phyloP scores from a whole-genome alignment of 2,329 filamentous ascomycete species.

The Fusarium albosuccineum region DNA sequence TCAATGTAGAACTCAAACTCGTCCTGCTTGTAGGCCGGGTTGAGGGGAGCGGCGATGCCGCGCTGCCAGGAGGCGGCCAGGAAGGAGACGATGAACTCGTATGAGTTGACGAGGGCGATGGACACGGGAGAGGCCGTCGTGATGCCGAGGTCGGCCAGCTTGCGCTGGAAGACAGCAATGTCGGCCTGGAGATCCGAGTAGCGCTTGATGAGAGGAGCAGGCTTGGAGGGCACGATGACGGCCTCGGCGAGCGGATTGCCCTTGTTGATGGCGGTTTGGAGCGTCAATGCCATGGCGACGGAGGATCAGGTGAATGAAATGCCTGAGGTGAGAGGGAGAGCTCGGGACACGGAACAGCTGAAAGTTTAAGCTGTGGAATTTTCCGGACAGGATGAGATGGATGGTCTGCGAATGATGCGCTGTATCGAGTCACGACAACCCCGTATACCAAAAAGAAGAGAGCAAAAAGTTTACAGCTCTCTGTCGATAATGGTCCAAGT shows the following conservation, averaged over 20 bases:
- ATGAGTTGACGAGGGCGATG: conserved; percentile 86
- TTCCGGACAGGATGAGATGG: not conserved
- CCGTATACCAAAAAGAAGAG: conserved; percentile 5
- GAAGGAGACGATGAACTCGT: conserved; percentile 90
- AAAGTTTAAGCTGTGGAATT: not conserved
- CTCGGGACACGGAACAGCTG: not conserved
- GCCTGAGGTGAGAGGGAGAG: not conserved
- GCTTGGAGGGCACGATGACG: conserved; percentile 79
- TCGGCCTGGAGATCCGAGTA: conserved; percentile 77
- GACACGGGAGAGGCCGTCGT: conserved; percentile 78
- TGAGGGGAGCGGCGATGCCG: conserved; percentile 86
- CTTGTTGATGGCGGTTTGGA: conserved; percentile 62
- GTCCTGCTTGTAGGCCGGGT: conserved; percentile 88
- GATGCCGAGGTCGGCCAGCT: conserved; percentile 82
- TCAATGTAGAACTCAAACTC: conserved; percentile 95
- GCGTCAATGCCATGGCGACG: conserved; percentile 57
- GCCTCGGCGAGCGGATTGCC: conserved; percentile 65
- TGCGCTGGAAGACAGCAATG: conserved; percentile 78
- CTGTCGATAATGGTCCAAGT: conserved; percentile 13
- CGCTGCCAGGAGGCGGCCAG: conserved; percentile 88
- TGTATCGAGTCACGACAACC: not conserved
- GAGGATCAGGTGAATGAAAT: conserved; percentile 6
- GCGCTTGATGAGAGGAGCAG: conserved; percentile 73
- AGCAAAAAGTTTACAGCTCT: conserved; percentile 5
- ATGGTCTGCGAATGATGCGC: not conserved